Evolutionary conservation across 2,329 filamentous ascomycete genomes (phyloP).

Genomic region (Lachnellula cervina): DNA sequence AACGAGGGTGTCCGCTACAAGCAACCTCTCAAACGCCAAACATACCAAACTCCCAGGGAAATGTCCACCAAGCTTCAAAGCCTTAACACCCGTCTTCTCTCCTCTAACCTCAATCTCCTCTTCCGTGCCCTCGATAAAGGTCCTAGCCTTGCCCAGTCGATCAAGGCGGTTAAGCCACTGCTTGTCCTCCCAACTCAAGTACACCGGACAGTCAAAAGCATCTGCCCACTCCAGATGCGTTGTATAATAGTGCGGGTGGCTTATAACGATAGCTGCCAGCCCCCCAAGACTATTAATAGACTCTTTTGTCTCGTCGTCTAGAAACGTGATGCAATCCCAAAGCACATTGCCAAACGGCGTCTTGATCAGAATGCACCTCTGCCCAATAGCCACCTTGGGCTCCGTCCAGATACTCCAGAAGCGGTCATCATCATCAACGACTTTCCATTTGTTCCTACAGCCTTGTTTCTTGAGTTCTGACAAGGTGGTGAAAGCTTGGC

Average conservation of each 20-base stretch:
- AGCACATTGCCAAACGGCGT: slow-evolving; percentile 66
- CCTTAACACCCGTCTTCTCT: slow-evolving; percentile 46
- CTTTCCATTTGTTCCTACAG: slow-evolving; percentile 51
- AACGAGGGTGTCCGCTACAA: slow-evolving; percentile 73
- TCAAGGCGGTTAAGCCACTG: slow-evolving; percentile 55
- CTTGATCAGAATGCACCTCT: slow-evolving; percentile 64
- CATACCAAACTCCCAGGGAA: slow-evolving; percentile 71
- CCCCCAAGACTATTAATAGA: slow-evolving; percentile 58
- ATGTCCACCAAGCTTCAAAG: slow-evolving; percentile 71
- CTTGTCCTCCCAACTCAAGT: slow-evolving; percentile 59
- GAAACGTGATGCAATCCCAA: slow-evolving; percentile 71
- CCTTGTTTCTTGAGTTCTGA: slow-evolving; percentile 34
- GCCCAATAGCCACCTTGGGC: slow-evolving; percentile 67
- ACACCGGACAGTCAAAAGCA: slow-evolving; percentile 66
- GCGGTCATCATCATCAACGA: slow-evolving; percentile 40
- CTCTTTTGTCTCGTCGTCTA: slow-evolving; percentile 59
- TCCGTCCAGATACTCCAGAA: slow-evolving; percentile 45
- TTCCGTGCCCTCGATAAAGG: slow-evolving; percentile 40
- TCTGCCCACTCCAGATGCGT: slow-evolving; percentile 70
- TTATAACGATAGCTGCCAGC: slow-evolving; percentile 67
- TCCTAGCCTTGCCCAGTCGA: slow-evolving; percentile 35
- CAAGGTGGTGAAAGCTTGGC: slow-evolving; percentile 64
- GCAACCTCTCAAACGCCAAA: slow-evolving; percentile 55
- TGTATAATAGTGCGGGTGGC: slow-evolving; percentile 78
- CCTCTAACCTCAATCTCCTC: slow-evolving; percentile 37